Evolutionary conservation across 306 rosid species (phyloP).

Genomic region (Cucumis melo): DNA sequence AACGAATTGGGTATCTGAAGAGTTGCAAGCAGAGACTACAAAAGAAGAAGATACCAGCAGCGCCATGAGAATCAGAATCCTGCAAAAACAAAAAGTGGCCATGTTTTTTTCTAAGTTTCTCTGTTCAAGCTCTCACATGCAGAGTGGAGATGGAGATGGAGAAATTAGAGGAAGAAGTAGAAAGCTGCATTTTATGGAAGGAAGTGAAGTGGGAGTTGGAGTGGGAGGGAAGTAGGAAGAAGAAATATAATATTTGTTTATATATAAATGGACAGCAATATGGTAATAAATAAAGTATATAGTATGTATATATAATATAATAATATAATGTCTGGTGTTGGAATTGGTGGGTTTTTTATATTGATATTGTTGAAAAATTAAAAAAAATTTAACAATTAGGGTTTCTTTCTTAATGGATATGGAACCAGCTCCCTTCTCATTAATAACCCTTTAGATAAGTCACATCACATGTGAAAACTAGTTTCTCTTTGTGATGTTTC

Average conservation of each 20-base stretch:
- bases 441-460: neutral
- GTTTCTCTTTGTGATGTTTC: neutral
- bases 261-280: neutral
- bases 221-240: neutral
- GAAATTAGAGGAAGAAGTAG: neutral
- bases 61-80: constrained; percentile 26
- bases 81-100: constrained; percentile 11
- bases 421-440: neutral
- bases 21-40: constrained; percentile 42
- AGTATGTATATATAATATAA: neutral
- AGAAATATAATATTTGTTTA: neutral
- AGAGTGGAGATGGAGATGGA: neutral
- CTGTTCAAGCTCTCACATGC: neutral
- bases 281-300: neutral
- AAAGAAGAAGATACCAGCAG: constrained; percentile 9
- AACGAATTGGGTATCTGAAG: constrained; percentile 28
- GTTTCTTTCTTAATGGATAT: neutral
- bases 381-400: neutral
- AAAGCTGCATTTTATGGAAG: neutral
- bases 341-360: neutral
- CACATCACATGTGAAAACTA: neutral
- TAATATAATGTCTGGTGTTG: neutral
- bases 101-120: constrained; percentile 1
- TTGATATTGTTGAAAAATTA: neutral
- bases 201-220: neutral